A percentile compares a stretch with the other conserved stretches of the same genome.
phyloP scores from a whole-genome alignment of 441 rosid genomes.

The Adansonia grandidieri region DNA sequence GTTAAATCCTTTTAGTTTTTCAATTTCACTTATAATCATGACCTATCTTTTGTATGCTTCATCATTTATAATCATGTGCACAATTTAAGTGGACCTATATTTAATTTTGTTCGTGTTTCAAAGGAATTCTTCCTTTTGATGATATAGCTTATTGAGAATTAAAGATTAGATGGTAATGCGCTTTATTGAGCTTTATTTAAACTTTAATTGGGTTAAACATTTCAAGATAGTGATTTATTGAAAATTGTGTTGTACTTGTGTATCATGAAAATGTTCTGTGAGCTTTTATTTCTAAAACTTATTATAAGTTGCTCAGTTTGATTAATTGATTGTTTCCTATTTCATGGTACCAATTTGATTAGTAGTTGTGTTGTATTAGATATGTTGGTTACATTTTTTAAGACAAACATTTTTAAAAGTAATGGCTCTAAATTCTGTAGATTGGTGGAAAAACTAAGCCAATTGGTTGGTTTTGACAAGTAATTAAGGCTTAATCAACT shows the following conservation, averaged over 20 bases:
- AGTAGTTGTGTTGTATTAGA: neutral
- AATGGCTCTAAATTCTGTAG: neutral
- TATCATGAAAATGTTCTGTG: too few relatives aligned
- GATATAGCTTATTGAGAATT: neutral
- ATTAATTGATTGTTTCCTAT: neutral
- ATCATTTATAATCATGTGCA: neutral
- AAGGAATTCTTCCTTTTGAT: neutral
- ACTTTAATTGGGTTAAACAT: neutral
- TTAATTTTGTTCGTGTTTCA: neutral
- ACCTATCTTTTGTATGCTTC: too few relatives aligned
- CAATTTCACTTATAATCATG: too few relatives aligned
- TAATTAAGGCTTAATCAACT: neutral
- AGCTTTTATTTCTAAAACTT: too few relatives aligned
- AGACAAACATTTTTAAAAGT: neutral
- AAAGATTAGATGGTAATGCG: neutral
- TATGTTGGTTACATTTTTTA: neutral
- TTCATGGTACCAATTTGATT: neutral
- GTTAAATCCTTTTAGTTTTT: too few relatives aligned
- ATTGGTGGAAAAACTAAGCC: neutral
- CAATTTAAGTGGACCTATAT: constrained; percentile 5
- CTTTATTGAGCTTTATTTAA: neutral
- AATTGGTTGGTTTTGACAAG: neutral
- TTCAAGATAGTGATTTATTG: neutral
- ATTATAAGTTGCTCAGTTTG: neutral
- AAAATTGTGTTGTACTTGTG: too few relatives aligned